A percentile compares a stretch with the other conserved stretches of the same genome.
Conservation (phyloP, 2,329 filamentous ascomycete species). For the Colletotrichum sublineola region DNA sequence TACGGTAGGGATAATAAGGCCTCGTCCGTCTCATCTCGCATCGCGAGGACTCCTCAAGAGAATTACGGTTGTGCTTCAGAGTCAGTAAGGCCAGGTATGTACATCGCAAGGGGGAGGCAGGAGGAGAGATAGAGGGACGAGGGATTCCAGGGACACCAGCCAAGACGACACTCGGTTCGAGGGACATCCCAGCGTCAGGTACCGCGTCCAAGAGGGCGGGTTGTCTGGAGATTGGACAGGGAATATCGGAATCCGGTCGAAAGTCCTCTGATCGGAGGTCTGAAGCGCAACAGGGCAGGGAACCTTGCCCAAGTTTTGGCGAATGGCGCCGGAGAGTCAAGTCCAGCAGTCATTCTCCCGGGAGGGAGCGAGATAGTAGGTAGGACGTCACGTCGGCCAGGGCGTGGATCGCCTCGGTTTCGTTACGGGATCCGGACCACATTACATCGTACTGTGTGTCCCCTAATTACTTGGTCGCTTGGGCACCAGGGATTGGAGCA, state of each 20-base stretch:
- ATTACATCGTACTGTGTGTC: not conserved
- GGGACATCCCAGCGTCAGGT: not conserved
- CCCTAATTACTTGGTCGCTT: not conserved
- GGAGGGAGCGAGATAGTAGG: not conserved
- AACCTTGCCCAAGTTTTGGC: constrained; percentile 23
- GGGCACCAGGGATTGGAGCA: not conserved
- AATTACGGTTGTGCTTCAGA: constrained; percentile 5
- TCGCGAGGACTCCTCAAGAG: constrained; percentile 4
- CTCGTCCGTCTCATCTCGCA: constrained; percentile 6
- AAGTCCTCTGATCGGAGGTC: constrained; percentile 34
- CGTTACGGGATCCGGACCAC: not conserved
- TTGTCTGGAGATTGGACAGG: constrained; percentile 31
- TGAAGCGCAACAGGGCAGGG: constrained; percentile 38
- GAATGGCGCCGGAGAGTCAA: constrained; percentile 21
- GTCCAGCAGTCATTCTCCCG: constrained; percentile 5
- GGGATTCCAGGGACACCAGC: constrained; percentile 1
- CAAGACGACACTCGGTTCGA: constrained; percentile 26
- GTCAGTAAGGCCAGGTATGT: constrained; percentile 7
- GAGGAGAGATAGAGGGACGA: not conserved
- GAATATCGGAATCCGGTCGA: constrained; percentile 31
- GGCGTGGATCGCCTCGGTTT: constrained; percentile 6
- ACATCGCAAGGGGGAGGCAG: not conserved
- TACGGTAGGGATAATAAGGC: constrained; percentile 29
- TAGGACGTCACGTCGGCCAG: not conserved
- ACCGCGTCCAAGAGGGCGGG: constrained; percentile 1